phyloP scores from a whole-genome alignment of 192 early-diverging fungal species.

The Linnemannia schmuckeri region DNA sequence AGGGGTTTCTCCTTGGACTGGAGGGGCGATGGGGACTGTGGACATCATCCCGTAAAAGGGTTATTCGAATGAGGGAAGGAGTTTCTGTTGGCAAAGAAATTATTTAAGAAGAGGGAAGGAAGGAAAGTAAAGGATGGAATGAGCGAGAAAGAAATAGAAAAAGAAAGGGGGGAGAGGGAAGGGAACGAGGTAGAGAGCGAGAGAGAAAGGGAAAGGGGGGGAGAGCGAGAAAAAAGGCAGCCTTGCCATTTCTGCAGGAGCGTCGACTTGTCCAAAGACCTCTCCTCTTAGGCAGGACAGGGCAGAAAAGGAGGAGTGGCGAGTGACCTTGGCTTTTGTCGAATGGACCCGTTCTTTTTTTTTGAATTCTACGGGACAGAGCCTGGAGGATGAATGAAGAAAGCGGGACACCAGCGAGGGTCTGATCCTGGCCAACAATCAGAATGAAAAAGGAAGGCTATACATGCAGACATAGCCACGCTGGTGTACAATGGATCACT shows the following conservation, averaged over 20 bases:
- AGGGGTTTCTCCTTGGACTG: not conserved
- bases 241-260: not conserved
- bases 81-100: not conserved
- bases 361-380: no score
- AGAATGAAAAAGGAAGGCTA: no score
- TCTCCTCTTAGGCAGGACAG: not conserved
- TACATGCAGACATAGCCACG: no score
- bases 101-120: not conserved
- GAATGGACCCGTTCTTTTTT: not conserved
- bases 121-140: not conserved
- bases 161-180: not conserved
- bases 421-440: no score
- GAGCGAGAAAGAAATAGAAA: not conserved
- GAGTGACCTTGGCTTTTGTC: not conserved
- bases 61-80: not conserved
- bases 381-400: no score
- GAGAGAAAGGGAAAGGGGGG: constrained; percentile 1
- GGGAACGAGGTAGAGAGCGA: not conserved
- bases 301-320: not conserved
- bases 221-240: not conserved
- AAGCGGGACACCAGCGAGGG: no score
- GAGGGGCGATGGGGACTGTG: not conserved
- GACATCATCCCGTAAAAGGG: not conserved
- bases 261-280: not conserved
- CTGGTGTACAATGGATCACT: no score